Base-by-base conservation (phyloP, 345 rosid genomes). In the Xanthoceras sorbifolium region DNA sequence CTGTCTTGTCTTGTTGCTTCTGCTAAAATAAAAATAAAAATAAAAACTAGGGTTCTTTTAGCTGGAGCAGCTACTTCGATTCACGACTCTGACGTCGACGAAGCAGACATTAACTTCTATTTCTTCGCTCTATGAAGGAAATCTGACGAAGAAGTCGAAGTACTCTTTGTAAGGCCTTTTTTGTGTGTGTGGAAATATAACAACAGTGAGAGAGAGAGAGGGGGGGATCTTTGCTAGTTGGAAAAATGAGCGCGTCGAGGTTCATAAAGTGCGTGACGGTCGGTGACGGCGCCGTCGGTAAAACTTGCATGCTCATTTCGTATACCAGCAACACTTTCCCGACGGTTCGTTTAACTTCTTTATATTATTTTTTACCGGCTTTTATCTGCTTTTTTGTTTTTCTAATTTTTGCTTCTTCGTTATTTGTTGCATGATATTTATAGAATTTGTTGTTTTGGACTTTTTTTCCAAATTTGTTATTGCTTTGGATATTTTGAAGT, bases 281-380 rank as follows among this genome's bases (percentile, higher is more conserved):
- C 80, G 98, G 98, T 75, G 98, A 94, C 55, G 97, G 97, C 7
- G 98, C 97, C 52, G 98, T 94, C 62, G 98, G 97, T 22, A 94
- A 94, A 78, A 94, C 98, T 20, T 93, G 98, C 86, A 76, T 94
- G 92, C 89, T 94, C 74, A 93, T 93, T 79, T 94, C 98, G 71
- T 94, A 94, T 80, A 93, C 98, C 73, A 94, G 98, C 90, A 94
- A 94, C 88, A 91, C 98, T 77, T 94, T 93, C 81, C 98, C 98
- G 57, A 94, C 94, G 89, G 98, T 94, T 64, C 40, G 75, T 50
- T 44, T n/a, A n/a, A 36, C 36, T n/a, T 31, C 44, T 4, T n/a
- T 25, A 18, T 50, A 1, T 26, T 40, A 6, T 36, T 73, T 23
- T 50, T 40, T 65, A 31, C 3, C 36, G 9, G 29, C 3, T 31